Base-by-base conservation (phyloP, 2,329 filamentous ascomycete genomes). In the Lanzia echinophila region DNA sequence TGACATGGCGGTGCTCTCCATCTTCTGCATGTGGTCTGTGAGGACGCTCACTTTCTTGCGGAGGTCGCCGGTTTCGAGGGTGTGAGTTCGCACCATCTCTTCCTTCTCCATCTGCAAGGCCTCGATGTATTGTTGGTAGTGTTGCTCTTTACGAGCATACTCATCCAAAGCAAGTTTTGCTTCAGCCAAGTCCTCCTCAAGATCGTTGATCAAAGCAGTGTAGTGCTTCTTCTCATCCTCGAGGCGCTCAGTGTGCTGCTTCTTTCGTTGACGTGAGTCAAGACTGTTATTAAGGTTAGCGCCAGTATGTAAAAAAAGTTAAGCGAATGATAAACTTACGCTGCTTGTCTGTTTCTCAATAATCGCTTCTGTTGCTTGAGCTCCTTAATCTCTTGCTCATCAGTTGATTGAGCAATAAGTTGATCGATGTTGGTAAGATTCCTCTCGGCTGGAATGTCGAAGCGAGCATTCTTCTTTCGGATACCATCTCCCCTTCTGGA, bases 301-400 rank as follows among this genome's bases (percentile, higher is more conserved):
- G 56, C 24, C 8, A 28, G 24, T 28, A 53, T 34, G 58, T 28
- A 47, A 56, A 57, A 54, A 45, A 31, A 10, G 43, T 33, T 53
- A 43, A 57, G 62, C 62, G 53, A 56, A 60, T 60, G 62, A 62
- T 65, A 58, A 63, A 59, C 87, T 77, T 84, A 96, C 90, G 94
- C 94, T 72, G 94, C 94, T 75, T 97, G 92, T 67, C 94, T 84
- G 74, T 99, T 99, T 67, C 94, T 83, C 59, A 99, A 78, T 58
- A 99, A 78, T 57, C 94, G 86, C 79, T 97, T 97, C 72, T 96
- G 94, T 70, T 96, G 90, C 81, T 99, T 99, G 66, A 99, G 79
- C 74, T 97, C 91, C 79, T 96, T 97, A 75, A 96, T 88, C 75
- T 95, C 87, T 61, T 94, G 84, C 67, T 97, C 92, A 70, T 95